Base-by-base conservation (phyloP, 2,329 filamentous ascomycete species). In the Orbilia ellipsospora region DNA sequence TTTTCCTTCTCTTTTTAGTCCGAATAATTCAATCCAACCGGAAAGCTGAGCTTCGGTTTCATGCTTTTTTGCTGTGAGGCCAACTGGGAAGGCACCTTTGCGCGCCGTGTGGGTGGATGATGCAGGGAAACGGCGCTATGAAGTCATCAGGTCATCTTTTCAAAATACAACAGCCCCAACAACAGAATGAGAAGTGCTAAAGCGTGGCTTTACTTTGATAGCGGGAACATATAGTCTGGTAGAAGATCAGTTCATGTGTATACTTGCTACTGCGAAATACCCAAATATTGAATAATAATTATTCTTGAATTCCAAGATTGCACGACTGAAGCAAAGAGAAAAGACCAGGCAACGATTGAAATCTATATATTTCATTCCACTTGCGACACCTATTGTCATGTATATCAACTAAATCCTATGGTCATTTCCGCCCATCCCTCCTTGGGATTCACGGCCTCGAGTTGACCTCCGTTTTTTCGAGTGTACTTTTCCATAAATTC, bases 51-150 rank as follows among this genome's bases (percentile, higher is more conserved):
- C 23, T 40, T 57, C 12, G n/a, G 40, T 54, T 54, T 45, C 65
- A 68, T 61, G 65, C 48, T 61, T 55, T 68, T 51, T 51, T 51
- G 54, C 55, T 50, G 66, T 70, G 66, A 63, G 66, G 57, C 66
- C n/a, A 52, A 57, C 51, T 70, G 57, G 66, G 57, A 57, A 70
- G 66, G 59, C 66, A 31, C 66, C 55, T 56, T 70, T 56, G 36
- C 15, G 31, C 31, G 31, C 31, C 31, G 31, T 36, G 31, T 36
- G 31, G 31, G 31, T 36, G 31, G 31, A 36, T 36, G 31, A 36
- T 36, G 12, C 36, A 10, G 7, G n/a, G 61, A 52, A 59, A 23
- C 64, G 16, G 65, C 57, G 51, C 66, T 28, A 70, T 70, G 59
- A 70, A 61, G 66, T 70, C 66, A 70, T 70, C n/a, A 23, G 55